Evolutionary conservation across 805 yeast genomes (phyloP), one percentile per base, ranked within the genome.

Genomic region (Barnettozyma populi): DNA sequence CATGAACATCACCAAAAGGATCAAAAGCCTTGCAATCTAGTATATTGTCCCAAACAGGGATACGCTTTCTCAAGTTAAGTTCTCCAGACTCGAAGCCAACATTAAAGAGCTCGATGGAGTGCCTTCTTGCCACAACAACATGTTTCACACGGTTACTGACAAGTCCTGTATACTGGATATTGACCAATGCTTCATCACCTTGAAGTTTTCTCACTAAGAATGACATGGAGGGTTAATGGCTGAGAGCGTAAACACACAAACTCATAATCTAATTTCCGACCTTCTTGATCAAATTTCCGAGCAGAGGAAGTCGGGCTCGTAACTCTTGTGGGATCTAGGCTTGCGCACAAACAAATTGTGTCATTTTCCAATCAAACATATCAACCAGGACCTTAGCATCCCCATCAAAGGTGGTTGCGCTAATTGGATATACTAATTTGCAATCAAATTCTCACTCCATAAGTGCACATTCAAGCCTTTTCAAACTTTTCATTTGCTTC

Each of bases 51-150:
- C 53, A 44, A 1, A 53, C 25, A 1, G 51, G 51, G 5, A 53
- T 45, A 1, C 42, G 21, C 37, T 55, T 45, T 27, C 50, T 39
- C 14, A 52, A 49, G 9, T 23, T 20, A 10, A 45, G 19, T 13
- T 16, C 21, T 13, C 29, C 35, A 10, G 27, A 24, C 9, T 41
- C 23, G 19, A 16, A 19, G 9, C 42, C 39, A 1, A 50, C 16
- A 14, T 40, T 24, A 37, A 49, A 45, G 2, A 59, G 6, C 25
- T 57, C 58, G 6, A 59, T 35, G 8, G 52, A 25, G 20, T 40
- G 38, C 25, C 54, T 43, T 29, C 54, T 45, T 1, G 53, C 54
- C 6, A 59, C 46, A 9, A 54, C 55, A 2, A 58, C n/a, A 25
- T 48, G 48, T 8, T 44, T 40, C 9, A 40, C 45, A 13, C 44